Evolutionary conservation across 1,284 basidiomycete genomes (phyloP).

Genomic region (Sanguinoderma infundibulare): DNA sequence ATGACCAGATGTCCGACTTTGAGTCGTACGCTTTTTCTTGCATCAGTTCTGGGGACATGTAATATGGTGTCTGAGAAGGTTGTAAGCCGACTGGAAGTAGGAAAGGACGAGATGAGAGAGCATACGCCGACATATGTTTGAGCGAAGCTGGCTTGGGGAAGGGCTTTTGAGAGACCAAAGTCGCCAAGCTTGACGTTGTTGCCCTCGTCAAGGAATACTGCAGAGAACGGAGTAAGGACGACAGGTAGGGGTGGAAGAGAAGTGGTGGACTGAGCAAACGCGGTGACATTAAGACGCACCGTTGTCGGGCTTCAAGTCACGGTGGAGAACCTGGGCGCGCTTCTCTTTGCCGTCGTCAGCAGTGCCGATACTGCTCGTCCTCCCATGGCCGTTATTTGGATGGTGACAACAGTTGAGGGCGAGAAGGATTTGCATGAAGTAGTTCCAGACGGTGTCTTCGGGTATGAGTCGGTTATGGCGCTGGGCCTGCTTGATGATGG

Average conservation of each 20-base stretch:
- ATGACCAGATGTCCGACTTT: constrained; percentile 98
- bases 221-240: not conserved
- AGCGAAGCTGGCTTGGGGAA: constrained; percentile 86
- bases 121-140: constrained; percentile 95
- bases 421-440: constrained; percentile 91
- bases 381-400: constrained; percentile 55
- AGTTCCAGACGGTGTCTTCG: constrained; percentile 94
- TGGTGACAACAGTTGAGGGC: constrained; percentile 93
- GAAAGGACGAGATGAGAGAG: no score
- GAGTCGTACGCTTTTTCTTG: constrained; percentile 96
- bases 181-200: constrained; percentile 92
- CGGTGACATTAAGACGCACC: constrained; percentile 52
- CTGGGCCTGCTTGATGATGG: constrained; percentile 80
- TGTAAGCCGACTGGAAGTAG: no score
- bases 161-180: constrained; percentile 94
- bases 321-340: constrained; percentile 85
- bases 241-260: no score
- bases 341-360: constrained; percentile 50
- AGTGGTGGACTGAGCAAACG: not conserved
- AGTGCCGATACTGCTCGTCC: constrained; percentile 48
- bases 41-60: constrained; percentile 98
- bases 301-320: constrained; percentile 97
- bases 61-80: constrained; percentile 86
- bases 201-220: constrained; percentile 84
- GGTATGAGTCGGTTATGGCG: constrained; percentile 74